These are phyloP conservation scores for Phytophthora gonapodyides DNA, from an alignment of 352 stramenopile species.

Conservation along the genomic window DNA sequence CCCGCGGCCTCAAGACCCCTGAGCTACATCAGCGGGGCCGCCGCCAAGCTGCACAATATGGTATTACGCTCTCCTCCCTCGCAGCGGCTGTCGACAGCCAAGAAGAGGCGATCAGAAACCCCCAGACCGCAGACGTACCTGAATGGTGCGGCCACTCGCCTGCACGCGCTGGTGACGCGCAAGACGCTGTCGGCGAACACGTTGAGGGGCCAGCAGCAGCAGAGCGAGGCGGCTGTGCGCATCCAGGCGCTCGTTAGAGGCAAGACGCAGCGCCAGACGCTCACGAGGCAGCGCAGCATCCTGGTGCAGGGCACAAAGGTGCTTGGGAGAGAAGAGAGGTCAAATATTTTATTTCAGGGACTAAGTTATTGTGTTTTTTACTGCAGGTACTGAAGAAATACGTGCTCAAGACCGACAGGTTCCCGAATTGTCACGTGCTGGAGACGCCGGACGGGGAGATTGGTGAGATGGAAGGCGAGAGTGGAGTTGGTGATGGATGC, in stretches of 20 bases:
- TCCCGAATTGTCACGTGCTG: slow-evolving; percentile 80
- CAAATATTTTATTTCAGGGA: not conserved
- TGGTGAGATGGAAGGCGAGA: slow-evolving; percentile 39
- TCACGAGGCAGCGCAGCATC: slow-evolving; percentile 60
- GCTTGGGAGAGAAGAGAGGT: not conserved
- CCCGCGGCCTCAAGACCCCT: slow-evolving; percentile 7
- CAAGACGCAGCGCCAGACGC: slow-evolving; percentile 50
- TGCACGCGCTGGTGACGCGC: slow-evolving; percentile 47
- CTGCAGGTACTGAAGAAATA: slow-evolving; percentile 81
- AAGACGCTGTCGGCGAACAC: slow-evolving; percentile 21
- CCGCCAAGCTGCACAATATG: slow-evolving; percentile 46
- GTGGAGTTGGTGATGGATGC: too few species aligned
- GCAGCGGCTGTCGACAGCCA: slow-evolving; percentile 19
- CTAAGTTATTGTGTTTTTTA: slow-evolving; percentile 5
- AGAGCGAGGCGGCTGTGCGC: slow-evolving; percentile 57
- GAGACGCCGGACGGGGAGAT: slow-evolving; percentile 63
- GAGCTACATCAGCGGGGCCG: slow-evolving; percentile 40
- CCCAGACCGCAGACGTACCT: slow-evolving; percentile 34
- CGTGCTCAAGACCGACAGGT: slow-evolving; percentile 82
- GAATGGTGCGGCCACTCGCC: slow-evolving; percentile 41
- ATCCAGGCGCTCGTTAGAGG: slow-evolving; percentile 77
- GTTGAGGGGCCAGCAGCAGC: slow-evolving; percentile 20
- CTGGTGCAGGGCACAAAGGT: slow-evolving; percentile 78
- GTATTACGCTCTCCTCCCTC: slow-evolving; percentile 25
- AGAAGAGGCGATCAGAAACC: slow-evolving; percentile 15